Evolutionary conservation across 805 yeast species (phyloP), one percentile per base, ranked within the genome.

Genomic region (Hemisphaericaspora nanyangensis): DNA sequence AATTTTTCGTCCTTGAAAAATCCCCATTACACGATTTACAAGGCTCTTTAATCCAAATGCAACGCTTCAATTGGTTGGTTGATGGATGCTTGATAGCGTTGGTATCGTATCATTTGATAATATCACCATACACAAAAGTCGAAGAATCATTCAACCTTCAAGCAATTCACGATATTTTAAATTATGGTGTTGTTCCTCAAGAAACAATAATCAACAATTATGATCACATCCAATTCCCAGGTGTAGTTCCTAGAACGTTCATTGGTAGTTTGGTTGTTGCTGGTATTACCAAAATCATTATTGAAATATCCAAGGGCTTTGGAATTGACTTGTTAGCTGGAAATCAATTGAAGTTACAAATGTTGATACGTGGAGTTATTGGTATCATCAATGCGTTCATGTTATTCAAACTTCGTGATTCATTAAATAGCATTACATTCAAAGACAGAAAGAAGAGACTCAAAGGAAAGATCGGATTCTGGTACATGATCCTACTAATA

Each of bases 81-180:
- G 58, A 57, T 33, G 45, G 50, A 2, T 49, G 64, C 5, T 56
- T 82, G 12, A 44, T 84, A 16, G 66, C 61, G 3, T 56, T 73
- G 5, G 69, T 84, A 8, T 56, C 69, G 2, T 60, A 61, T 34
- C 80, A 82, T 54, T 49, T 84, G 44, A 46, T 66, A 8, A 50
- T 76, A 1, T 73, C 96, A 0, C 97, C 96, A 0, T 87, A 66
- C 60, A 83, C 97, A 1, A 91, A 91, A 61, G 96, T 91, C 0
- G 97, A 91, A 57, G 98, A 91, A 58, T 86, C 96, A 20, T 91
- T 91, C 70, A 86, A 82, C 50, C 67, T 86, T 32, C 97, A 91
- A 52, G 97, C 97, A 0, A 69, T 87, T 30, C 89, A 90, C 54
- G 97, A 91, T 52, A 68, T 89, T 31, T 46, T 86, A 35, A 72